Conservation (phyloP, 2,329 filamentous ascomycete species). For the Arthrobotrys entomopaga region DNA sequence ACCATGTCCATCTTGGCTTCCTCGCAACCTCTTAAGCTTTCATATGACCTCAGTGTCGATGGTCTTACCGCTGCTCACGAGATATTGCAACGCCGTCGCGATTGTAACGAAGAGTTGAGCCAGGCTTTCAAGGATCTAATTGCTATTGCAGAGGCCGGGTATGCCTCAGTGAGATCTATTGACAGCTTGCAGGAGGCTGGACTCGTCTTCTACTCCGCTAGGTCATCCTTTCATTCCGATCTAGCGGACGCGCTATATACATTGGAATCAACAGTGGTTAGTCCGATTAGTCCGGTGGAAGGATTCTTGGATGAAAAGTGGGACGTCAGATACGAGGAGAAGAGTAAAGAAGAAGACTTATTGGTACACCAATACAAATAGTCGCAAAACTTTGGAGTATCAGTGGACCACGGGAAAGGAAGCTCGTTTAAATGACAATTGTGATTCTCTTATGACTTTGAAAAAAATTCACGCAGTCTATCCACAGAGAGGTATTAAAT, state of each 20-base stretch:
- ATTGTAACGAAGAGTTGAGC: constrained; percentile 5
- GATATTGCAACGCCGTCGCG: constrained; percentile 3
- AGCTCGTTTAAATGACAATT: too few species aligned
- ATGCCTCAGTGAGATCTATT: constrained; percentile 11
- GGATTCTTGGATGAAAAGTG: constrained; percentile 6
- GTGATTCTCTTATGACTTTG: too few species aligned
- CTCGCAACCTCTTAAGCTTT: constrained; percentile 12
- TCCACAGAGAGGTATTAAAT: too few species aligned
- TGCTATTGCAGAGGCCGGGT: constrained; percentile 13
- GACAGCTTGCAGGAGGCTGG: constrained; percentile 19
- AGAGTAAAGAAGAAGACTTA: neutral
- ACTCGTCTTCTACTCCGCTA: constrained; percentile 11
- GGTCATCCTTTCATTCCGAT: constrained; percentile 14
- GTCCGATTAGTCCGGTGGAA: neutral
- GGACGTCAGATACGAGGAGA: neutral
- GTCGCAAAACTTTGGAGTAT: neutral
- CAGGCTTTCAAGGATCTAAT: constrained; percentile 16
- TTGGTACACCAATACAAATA: neutral
- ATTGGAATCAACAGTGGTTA: constrained; percentile 10
- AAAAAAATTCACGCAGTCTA: too few species aligned
- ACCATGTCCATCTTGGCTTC: constrained; percentile 16
- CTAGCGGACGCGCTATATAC: constrained; percentile 5
- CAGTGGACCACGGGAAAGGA: too few species aligned
- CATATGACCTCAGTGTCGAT: constrained; percentile 17
- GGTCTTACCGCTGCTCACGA: constrained; percentile 12